Evolutionary conservation across 176 grass and related monocot genomes (phyloP), one percentile per base, ranked within the genome.

Genomic region (Paspalum vaginatum): DNA sequence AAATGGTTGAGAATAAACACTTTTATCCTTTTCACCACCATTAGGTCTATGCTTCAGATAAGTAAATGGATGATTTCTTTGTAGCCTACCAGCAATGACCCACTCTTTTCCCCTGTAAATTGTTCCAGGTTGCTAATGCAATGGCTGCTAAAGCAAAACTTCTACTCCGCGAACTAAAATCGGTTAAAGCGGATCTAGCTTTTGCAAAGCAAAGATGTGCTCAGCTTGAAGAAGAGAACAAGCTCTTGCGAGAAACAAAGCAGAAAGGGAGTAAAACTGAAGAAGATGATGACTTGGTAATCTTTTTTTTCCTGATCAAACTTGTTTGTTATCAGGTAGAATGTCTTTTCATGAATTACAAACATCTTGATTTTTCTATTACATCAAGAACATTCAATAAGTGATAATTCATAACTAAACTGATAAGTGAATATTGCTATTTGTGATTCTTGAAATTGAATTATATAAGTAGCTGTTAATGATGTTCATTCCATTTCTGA

Each of bases 101-200:
- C 42, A 43, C 60, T 67, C 37, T 68, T 5, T 44, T 27, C 2
- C 5, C 17, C n/a, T 63, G 39, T 50, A 75, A 74, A 71, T 72
- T 72, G 5, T 78, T 66, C 58, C 83, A 98, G 95, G 95, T 98
- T 89, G 92, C 92, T 61, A 98, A 94, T 89, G 92, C 88, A 70
- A 92, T 94, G 95, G 92, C 95, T 84, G 86, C 95, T 76, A 98
- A 98, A 88, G 90, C 92, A 57, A 98, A 93, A 85, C 95, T 98
- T 91, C 70, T 94, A 71, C 79, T 98, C 54, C 79, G 88, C 65
- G 95, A 98, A 85, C 75, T 98, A 47, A 91, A 94, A 83, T 89
- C 92, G 1, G 66, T 98, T 22, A 98, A 93, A 88, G 92, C 90
- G 22, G 90, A 94, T 46, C 85, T 98, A 75, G 88, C 88, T 81